A percentile compares a stretch with the other conserved stretches of the same genome.
These are phyloP conservation scores for Achaetomium macrosporum DNA, from an alignment of 2,329 filamentous ascomycete species.

Conservation along the genomic window DNA sequence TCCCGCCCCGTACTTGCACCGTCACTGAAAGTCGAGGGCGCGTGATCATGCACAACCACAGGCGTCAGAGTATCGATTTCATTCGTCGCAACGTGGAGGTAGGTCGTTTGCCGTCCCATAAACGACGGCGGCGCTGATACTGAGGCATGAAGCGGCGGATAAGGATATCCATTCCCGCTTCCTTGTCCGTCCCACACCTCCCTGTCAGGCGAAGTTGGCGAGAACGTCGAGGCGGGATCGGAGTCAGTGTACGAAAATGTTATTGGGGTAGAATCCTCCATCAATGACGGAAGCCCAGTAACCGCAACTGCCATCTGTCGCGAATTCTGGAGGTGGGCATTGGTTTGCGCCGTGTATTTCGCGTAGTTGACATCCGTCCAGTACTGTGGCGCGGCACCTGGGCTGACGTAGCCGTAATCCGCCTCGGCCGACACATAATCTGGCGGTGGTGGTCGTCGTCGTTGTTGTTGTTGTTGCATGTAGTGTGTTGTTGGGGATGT, in stretches of 20 bases:
- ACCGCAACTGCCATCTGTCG: slow-evolving; percentile 6
- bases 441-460: background rate
- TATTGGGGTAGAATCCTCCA: slow-evolving; percentile 21
- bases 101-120: slow-evolving; percentile 7
- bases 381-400: slow-evolving; percentile 4
- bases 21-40: slow-evolving; percentile 22
- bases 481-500: slow-evolving; percentile 12
- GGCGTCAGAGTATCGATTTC: slow-evolving; percentile 25
- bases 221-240: slow-evolving; percentile 1
- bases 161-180: background rate
- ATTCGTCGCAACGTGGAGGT: slow-evolving; percentile 1
- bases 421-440: background rate
- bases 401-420: background rate
- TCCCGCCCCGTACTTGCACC: slow-evolving; percentile 24
- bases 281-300: slow-evolving; percentile 19
- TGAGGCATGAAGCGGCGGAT: background rate
- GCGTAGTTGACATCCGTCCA: slow-evolving; percentile 22
- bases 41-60: slow-evolving; percentile 21
- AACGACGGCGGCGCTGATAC: slow-evolving; percentile 8
- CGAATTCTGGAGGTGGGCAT: slow-evolving; percentile 12
- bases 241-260: slow-evolving; percentile 2
- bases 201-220: background rate
- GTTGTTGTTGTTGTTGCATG: background rate
- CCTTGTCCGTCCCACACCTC: slow-evolving; percentile 4
- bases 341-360: slow-evolving; percentile 20